phyloP scores from a whole-genome alignment of 768 basidiomycete species.

The Mycena floridula region DNA sequence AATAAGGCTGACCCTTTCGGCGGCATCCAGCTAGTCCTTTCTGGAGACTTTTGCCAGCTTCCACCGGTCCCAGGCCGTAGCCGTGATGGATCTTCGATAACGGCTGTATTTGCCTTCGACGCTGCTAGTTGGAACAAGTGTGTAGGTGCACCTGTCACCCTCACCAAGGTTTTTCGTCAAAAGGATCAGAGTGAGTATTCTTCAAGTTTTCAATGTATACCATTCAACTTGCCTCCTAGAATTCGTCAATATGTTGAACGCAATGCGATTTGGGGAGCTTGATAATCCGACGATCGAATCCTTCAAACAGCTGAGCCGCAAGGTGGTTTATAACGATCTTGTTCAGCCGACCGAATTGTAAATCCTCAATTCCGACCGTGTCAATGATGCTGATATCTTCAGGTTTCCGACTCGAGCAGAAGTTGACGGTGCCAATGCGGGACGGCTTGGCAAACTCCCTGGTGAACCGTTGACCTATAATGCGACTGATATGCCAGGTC shows the following conservation, averaged over 20 bases:
- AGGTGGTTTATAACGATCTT: constrained; percentile 58
- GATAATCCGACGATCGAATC: constrained; percentile 31
- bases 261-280: constrained; percentile 74
- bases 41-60: constrained; percentile 89
- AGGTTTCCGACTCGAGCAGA: constrained; percentile 69
- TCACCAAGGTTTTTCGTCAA: constrained; percentile 82
- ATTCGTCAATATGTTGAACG: constrained; percentile 84
- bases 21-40: constrained; percentile 83
- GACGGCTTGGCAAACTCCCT: constrained; percentile 39
- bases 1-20: constrained; percentile 60
- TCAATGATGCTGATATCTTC: constrained; percentile 2
- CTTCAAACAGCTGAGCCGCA: constrained; percentile 54
- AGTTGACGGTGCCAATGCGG: constrained; percentile 63
- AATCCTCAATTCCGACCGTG: background rate
- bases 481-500: constrained; percentile 40
- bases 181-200: constrained; percentile 70
- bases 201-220: background rate
- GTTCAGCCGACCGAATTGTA: constrained; percentile 82
- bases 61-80: constrained; percentile 66
- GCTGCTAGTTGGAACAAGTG: constrained; percentile 66
- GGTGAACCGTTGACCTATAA: constrained; percentile 32
- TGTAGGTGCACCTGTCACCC: constrained; percentile 44
- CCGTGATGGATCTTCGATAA: constrained; percentile 40
- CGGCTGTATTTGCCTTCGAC: constrained; percentile 72
- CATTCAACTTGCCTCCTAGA: constrained; percentile 23